Conservation (phyloP, 1,284 basidiomycete species). For the Mixia osmundae region DNA sequence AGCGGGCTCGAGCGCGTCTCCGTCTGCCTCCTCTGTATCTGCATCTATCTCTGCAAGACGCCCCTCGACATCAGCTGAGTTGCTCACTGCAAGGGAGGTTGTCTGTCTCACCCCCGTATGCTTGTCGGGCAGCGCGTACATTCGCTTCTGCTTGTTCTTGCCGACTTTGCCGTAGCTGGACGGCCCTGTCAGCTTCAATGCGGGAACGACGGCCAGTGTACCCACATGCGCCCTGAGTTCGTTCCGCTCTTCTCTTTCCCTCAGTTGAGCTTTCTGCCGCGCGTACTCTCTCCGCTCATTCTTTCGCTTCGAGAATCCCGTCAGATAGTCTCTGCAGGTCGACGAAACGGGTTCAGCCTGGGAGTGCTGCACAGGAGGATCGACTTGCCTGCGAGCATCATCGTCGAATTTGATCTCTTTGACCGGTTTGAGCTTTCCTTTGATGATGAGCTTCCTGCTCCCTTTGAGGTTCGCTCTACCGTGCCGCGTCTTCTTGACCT, state of each 20-base stretch:
- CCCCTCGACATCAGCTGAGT: not conserved
- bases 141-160: constrained; percentile 15
- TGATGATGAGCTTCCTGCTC: too few species aligned
- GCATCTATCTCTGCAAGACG: not conserved
- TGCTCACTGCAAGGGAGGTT: not conserved
- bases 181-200: not conserved
- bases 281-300: constrained; percentile 37
- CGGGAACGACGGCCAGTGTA: not conserved
- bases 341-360: constrained; percentile 7
- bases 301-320: constrained; percentile 67
- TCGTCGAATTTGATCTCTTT: constrained; percentile 43
- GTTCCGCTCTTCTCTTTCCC: constrained; percentile 13
- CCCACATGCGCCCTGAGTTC: constrained; percentile 10
- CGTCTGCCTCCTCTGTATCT: constrained; percentile 1
- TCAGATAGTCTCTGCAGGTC: constrained; percentile 42
- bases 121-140: constrained; percentile 11
- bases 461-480: too few species aligned
- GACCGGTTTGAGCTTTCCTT: too few species aligned
- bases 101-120: constrained; percentile 14
- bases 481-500: too few species aligned
- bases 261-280: constrained; percentile 10
- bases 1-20: constrained; percentile 5
- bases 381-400: constrained; percentile 37
- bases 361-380: not conserved
- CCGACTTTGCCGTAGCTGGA: constrained; percentile 14